Percentiles rank a stretch among this genome's conserved stretches.
Conservation (phyloP, 1,284 basidiomycete genomes). For the Malassezia sympodialis region DNA sequence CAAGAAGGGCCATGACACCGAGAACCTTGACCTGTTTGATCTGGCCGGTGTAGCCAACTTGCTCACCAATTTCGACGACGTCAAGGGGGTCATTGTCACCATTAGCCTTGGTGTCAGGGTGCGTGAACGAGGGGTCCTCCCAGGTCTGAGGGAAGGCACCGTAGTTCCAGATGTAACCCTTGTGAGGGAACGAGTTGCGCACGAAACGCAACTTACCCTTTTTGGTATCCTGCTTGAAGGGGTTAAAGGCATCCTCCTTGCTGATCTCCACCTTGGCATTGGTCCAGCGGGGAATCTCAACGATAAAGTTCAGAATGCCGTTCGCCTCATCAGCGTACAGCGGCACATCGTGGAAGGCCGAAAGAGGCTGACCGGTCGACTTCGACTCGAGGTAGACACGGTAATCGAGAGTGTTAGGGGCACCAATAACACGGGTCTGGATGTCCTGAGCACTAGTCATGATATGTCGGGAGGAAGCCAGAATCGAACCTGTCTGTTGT, state of each 20-base stretch:
- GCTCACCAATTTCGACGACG: conserved; percentile 99
- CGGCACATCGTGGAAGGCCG: conserved; percentile 47
- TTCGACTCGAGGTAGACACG: conserved; percentile 72
- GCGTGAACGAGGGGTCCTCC: conserved; percentile 81
- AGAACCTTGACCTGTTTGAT: conserved; percentile 99
- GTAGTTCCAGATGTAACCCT: conserved; percentile 61
- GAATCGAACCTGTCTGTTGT: conserved; percentile 31
- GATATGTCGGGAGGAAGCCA: conserved; percentile 13
- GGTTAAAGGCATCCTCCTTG: conserved; percentile 95
- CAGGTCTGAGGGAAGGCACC: conserved; percentile 92
- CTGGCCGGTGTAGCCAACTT: conserved; percentile 92
- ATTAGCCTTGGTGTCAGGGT: conserved; percentile 96
- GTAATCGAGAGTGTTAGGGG: conserved; percentile 88
- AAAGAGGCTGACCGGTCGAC: conserved; percentile 38
- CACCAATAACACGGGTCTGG: conserved; percentile 67
- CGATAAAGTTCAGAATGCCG: conserved; percentile 56
- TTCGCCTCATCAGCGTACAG: conserved; percentile 47
- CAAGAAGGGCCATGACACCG: conserved; percentile 88
- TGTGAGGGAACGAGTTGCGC: conserved; percentile 99
- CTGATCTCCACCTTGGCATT: conserved; percentile 95
- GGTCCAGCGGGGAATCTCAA: conserved; percentile 95
- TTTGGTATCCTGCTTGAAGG: conserved; percentile 97
- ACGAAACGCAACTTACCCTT: conserved; percentile 92
- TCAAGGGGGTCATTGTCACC: conserved; percentile 99
- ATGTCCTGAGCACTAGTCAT: conserved; percentile 50